Evolutionary conservation across 148 eudicot genomes (phyloP).

Genomic region (Rhododendron simsii): DNA sequence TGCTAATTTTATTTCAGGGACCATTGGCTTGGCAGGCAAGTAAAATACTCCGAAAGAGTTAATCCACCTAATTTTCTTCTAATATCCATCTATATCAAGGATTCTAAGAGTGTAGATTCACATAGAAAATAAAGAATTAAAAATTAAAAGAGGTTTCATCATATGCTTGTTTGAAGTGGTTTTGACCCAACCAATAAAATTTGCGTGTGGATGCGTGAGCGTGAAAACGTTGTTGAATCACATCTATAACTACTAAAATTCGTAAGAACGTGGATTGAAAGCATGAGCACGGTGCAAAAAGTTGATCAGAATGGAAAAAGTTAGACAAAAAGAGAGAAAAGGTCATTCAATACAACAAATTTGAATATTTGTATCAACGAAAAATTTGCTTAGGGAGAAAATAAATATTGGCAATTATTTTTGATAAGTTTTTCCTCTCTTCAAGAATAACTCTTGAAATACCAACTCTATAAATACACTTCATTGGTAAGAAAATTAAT

Average conservation of each 20-base stretch:
- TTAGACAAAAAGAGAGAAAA: not conserved
- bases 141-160: too few species aligned
- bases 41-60: not conserved
- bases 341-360: not conserved
- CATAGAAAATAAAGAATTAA: too few species aligned
- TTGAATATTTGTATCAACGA: not conserved
- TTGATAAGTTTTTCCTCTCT: not conserved
- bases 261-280: not conserved
- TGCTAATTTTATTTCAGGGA: not conserved
- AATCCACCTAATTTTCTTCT: not conserved
- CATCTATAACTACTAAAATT: too few species aligned
- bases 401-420: not conserved
- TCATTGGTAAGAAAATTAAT: not conserved
- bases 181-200: too few species aligned
- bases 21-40: not conserved
- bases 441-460: not conserved
- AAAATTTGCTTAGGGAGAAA: not conserved
- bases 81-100: not conserved
- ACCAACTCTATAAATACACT: not conserved
- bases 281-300: too few species aligned
- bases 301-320: too few species aligned
- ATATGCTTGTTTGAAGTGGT: too few species aligned
- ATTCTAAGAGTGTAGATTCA: not conserved
- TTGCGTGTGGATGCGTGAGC: not conserved
- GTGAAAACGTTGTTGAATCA: too few species aligned